Evolutionary conservation across 2,329 filamentous ascomycete species (phyloP).

Genomic region (Alternaria consortialis): DNA sequence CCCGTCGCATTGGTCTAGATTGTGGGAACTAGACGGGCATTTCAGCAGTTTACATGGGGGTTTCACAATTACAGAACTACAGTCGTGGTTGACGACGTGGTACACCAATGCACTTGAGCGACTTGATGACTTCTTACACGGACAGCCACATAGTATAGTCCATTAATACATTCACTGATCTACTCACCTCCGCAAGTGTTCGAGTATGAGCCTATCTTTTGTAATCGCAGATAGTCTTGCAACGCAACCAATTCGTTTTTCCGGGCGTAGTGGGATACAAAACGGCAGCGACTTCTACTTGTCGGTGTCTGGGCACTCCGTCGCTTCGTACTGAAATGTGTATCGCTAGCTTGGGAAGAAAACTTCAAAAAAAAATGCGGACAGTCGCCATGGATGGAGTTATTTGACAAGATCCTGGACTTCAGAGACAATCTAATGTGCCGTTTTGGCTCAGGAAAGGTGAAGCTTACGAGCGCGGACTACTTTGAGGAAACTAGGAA

Average conservation of each 20-base stretch:
- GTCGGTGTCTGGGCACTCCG: background rate
- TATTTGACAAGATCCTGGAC: background rate
- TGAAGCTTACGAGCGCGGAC: background rate
- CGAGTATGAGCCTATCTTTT: background rate
- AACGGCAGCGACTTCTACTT: no score
- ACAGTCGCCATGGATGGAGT: background rate
- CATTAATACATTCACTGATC: slow-evolving; percentile 4
- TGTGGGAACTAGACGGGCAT: background rate
- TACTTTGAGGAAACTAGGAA: background rate
- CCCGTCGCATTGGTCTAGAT: background rate
- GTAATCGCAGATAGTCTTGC: background rate
- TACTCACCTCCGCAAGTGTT: background rate
- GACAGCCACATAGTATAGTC: slow-evolving; percentile 7
- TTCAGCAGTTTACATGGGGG: background rate
- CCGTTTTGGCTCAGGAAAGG: background rate
- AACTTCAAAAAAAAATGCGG: fast-evolving
- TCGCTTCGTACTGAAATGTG: background rate
- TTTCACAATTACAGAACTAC: background rate
- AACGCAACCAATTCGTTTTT: background rate
- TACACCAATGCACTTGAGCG: background rate
- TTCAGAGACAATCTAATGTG: background rate
- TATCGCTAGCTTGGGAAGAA: background rate
- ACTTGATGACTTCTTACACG: background rate
- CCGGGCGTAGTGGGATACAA: no score
- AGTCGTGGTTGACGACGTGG: background rate